These are phyloP conservation scores for Aspergillus luchuensis DNA, from an alignment of 2,329 filamentous ascomycete species.

Conservation along the genomic window DNA sequence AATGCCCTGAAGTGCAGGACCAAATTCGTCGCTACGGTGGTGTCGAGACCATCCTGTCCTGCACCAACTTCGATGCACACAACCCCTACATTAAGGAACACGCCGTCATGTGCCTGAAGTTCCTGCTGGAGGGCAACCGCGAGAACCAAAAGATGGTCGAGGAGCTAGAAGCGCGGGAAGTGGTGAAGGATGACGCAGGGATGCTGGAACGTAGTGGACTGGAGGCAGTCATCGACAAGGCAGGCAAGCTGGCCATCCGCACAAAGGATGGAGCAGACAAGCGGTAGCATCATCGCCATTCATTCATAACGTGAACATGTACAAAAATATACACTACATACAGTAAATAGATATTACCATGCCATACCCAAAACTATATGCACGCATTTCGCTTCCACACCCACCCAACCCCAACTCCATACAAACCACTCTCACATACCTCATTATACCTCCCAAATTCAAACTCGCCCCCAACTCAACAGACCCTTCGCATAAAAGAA, in stretches of 20 bases:
- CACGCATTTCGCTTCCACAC: not conserved
- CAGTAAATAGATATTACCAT: not conserved
- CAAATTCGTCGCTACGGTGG: conserved; percentile 85
- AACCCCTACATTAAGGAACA: conserved; percentile 94
- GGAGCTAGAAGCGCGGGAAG: conserved; percentile 49
- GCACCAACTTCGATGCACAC: conserved; percentile 86
- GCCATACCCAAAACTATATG: not conserved
- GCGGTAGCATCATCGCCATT: not conserved
- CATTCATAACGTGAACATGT: not conserved
- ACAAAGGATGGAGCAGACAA: conserved; percentile 31
- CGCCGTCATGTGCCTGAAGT: conserved; percentile 85
- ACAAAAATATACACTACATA: not conserved
- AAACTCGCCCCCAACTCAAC: not conserved
- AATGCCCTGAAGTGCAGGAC: conserved; percentile 78
- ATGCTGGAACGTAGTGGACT: conserved; percentile 46
- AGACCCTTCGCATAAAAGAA: not conserved
- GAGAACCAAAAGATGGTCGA: conserved; percentile 58
- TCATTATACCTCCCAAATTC: not conserved
- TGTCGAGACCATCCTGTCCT: conserved; percentile 83
- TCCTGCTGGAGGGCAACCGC: conserved; percentile 55
- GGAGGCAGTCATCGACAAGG: conserved; percentile 46
- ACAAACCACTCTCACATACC: not conserved
- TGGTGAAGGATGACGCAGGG: conserved; percentile 44
- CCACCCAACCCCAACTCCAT: not conserved
- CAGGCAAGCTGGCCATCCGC: conserved; percentile 46